These are phyloP conservation scores for Stentor coeruleus DNA, from an alignment of 73 alveolate genomes.

Conservation along the genomic window DNA sequence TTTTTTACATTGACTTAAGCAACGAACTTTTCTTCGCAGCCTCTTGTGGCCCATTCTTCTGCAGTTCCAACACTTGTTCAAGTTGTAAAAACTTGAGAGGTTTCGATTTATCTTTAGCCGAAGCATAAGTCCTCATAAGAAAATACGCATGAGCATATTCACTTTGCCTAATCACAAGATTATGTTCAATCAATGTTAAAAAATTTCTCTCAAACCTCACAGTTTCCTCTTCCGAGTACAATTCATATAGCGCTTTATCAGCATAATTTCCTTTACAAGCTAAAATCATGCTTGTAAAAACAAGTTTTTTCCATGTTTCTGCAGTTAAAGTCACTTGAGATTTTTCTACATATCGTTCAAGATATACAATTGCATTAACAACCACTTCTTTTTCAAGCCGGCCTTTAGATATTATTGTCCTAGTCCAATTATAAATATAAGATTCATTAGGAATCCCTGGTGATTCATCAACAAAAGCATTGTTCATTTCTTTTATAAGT, in stretches of 20 bases:
- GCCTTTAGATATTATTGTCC: background rate
- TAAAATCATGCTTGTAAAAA: background rate
- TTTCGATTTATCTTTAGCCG: background rate
- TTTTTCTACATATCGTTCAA: background rate
- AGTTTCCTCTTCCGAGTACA: background rate
- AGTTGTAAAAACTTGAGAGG: background rate
- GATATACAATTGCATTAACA: background rate
- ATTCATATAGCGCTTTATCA: background rate
- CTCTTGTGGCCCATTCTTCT: background rate
- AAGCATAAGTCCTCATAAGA: background rate
- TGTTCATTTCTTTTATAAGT: background rate
- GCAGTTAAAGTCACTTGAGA: background rate
- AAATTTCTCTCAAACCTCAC: background rate
- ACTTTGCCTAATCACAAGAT: background rate
- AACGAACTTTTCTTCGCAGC: background rate
- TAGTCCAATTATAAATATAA: background rate
- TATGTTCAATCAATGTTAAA: background rate
- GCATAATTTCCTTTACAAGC: background rate
- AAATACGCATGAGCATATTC: slow-evolving; percentile 6
- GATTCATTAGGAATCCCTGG: background rate
- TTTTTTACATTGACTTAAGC: background rate
- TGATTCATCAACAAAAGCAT: background rate
- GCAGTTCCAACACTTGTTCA: background rate
- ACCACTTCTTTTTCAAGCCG: background rate
- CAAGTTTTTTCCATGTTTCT: background rate